Conservation (phyloP, 148 eudicot species). For the Pharnaceum exiguum region DNA sequence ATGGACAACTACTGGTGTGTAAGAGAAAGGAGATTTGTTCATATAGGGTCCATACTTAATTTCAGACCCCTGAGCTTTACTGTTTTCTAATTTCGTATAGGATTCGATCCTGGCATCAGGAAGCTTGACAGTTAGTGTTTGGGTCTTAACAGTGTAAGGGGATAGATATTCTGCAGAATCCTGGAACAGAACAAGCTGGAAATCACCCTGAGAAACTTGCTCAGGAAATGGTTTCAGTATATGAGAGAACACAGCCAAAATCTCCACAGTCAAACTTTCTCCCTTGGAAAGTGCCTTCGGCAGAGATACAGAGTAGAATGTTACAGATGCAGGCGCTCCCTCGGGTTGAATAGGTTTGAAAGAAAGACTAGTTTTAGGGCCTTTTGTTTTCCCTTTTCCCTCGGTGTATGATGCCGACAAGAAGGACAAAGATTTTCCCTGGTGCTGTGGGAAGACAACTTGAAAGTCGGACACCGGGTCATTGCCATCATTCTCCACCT, state of each 20-base stretch:
- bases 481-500: conserved; percentile 78
- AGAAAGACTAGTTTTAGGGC: conserved; percentile 42
- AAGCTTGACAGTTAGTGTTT: conserved; percentile 63
- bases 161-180: conserved; percentile 75
- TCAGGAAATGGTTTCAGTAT: conserved; percentile 73
- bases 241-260: conserved; percentile 72
- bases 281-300: conserved; percentile 64
- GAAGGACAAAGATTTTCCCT: conserved; percentile 58
- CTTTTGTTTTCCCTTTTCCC: conserved; percentile 63
- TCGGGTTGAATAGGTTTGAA: conserved; percentile 41
- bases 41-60: conserved; percentile 95
- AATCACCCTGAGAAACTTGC: conserved; percentile 83
- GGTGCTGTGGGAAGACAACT: conserved; percentile 65
- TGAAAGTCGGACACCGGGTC: conserved; percentile 57
- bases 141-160: conserved; percentile 72
- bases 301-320: conserved; percentile 57
- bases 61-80: conserved; percentile 73
- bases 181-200: conserved; percentile 68
- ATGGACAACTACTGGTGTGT: conserved; percentile 57
- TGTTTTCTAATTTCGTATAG: conserved; percentile 74
- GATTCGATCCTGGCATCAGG: conserved; percentile 82
- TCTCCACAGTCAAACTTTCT: conserved; percentile 53
- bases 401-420: conserved; percentile 42
- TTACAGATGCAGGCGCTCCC: conserved; percentile 51
- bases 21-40: conserved; percentile 60